Conservation (phyloP, 192 early-diverging fungal species). For the Backusella circina region DNA sequence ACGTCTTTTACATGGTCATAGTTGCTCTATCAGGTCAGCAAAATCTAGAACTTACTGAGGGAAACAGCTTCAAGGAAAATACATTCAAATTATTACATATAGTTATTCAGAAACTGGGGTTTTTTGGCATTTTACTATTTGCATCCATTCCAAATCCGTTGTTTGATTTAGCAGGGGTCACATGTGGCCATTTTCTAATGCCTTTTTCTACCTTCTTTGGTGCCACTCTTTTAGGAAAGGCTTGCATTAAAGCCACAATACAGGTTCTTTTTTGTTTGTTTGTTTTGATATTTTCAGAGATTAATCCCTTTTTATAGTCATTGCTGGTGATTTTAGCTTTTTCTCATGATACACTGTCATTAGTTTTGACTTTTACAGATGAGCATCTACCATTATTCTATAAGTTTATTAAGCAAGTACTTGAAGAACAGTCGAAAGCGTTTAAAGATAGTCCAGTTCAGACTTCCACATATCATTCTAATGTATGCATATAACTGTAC, state of each 20-base stretch:
- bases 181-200: constrained; percentile 88
- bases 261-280: constrained; percentile 47
- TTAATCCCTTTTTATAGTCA: constrained; percentile 40
- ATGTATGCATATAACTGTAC: neutral
- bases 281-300: neutral
- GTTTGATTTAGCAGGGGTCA: constrained; percentile 95
- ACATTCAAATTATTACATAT: constrained; percentile 64
- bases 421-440: constrained; percentile 43
- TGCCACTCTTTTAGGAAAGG: constrained; percentile 93
- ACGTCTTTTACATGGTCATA: neutral
- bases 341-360: constrained; percentile 70
- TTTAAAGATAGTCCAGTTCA: neutral
- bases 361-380: constrained; percentile 54
- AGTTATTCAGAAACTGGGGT: constrained; percentile 75
- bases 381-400: constrained; percentile 55
- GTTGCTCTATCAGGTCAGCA: constrained; percentile 55
- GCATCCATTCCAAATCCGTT: constrained; percentile 97
- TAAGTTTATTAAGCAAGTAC: constrained; percentile 45
- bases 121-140: constrained; percentile 86
- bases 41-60: constrained; percentile 39
- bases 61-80: constrained; percentile 59
- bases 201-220: constrained; percentile 95
- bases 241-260: constrained; percentile 81
- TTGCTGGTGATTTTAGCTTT: constrained; percentile 80
- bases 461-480: neutral